Evolutionary conservation across 768 basidiomycete species (phyloP), one percentile per base, ranked within the genome.

Genomic region (Phlebiopsis flavidoalba): DNA sequence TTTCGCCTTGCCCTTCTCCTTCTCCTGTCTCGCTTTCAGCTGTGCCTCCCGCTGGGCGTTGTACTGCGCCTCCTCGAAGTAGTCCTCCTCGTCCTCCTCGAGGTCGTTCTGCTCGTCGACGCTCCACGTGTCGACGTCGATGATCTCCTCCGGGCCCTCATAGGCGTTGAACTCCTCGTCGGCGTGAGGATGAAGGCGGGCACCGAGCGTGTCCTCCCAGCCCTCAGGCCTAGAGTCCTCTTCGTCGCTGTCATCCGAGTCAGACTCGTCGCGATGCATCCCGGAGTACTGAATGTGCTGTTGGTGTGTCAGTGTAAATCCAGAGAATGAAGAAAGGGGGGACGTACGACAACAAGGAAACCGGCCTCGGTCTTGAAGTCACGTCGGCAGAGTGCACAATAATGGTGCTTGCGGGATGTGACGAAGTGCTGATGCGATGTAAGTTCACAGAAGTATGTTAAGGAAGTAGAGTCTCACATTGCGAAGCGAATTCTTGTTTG

Each of bases 141-240:
- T 61, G 22, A 65, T 63, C 26, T 67, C 67, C 8, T 65, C 65
- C 64, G 67, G 68, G 54, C 53, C 40, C 24, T 64, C 57, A 31
- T 50, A 57, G 8, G 26, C 36, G 22, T 19, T 43, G n/a, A 62
- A 58, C 37, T 69, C 69, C 19, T 68, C 68, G 26, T 31, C 26
- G 26, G 26, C 26, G 6, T 31, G 26, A 4, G 67, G 70, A 33
- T 67, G 71, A n/a, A 63, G 48, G 22, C 49, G 57, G 5, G 53
- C 46, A 8, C 68, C 73, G 40, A 70, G 61, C 50, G 60, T 63
- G 58, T 74, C 73, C 61, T 74, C 73, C 74, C 74, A 75, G 2
- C 71, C 68, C 1, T 67, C 60, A 0, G 66, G 58, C 12, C 59
- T 56, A 17, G 48, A 66, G n/a, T 67, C 68, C 17, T 67, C 58